Evolutionary conservation across 1,284 basidiomycete species (phyloP), one percentile per base, ranked within the genome.

Genomic region (Sanguinoderma infundibulare): DNA sequence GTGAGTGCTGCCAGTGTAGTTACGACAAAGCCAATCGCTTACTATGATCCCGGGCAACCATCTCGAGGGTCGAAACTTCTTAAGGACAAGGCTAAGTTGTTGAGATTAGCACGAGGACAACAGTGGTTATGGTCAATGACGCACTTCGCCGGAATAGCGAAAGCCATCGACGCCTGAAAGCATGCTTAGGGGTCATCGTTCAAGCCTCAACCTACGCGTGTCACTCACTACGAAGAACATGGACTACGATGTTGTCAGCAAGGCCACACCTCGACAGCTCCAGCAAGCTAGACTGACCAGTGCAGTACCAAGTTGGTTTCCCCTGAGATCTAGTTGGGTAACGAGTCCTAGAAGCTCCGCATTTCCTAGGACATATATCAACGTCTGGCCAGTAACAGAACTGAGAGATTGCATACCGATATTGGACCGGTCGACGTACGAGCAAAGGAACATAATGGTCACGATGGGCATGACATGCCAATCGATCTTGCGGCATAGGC

Each of bases 221-320:
- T n/a, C n/a, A n/a, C n/a, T n/a, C 70, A 89, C 87, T 38, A 90
- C 80, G 70, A 89, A 89, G 70, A 82, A 89, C 82, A 87, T 84
- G 0, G 87, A 89, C 87, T 89, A 26, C 38, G 7, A 3, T 30
- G 44, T 20, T n/a, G n/a, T n/a, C 26, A 55, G 28, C 14, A n/a
- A 39, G 20, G 6, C 7, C 32, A 5, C 2, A 22, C 17, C 20
- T 5, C 14, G 6, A 6, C 30, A 17, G 3, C 5, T 17, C 15
- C 1, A 15, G 28, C 20, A 20, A 35, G n/a, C n/a, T n/a, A 67
- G 67, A 67, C 74, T 5, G 30, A 89, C 87, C 68, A 90, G 70
- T 0, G 86, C 86, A 34, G 89, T 83, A 66, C 89, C 90, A 65
- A 85, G 90, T 65, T 79, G 75, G 65, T 87, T 80, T 8, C 86